Percentiles rank a stretch among this genome's conserved stretches.
These are phyloP conservation scores for Trichoderma citrinoviride DNA, from an alignment of 2,329 filamentous ascomycete species.

Conservation along the genomic window DNA sequence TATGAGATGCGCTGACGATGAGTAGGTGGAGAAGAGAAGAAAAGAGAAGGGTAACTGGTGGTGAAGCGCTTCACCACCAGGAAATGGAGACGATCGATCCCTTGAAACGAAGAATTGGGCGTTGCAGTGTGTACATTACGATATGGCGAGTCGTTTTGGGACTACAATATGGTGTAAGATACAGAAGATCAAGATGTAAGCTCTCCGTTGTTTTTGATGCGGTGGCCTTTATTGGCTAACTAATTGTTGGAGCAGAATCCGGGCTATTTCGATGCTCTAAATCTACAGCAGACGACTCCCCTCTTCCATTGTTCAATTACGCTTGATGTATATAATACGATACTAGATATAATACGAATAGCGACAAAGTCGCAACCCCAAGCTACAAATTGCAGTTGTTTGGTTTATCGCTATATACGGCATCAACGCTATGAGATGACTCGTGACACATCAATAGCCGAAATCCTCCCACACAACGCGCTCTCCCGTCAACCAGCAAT, in stretches of 20 bases:
- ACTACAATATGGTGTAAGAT: neutral
- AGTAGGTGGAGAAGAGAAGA: constrained; percentile 26
- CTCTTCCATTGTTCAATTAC: neutral
- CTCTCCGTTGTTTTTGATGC: too few relatives aligned
- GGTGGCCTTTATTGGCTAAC: neutral
- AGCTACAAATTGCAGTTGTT: too few relatives aligned
- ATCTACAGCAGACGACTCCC: neutral
- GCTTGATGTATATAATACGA: neutral
- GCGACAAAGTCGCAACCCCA: too few relatives aligned
- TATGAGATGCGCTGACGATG: neutral
- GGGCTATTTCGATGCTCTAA: neutral
- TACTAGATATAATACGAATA: neutral
- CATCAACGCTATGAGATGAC: neutral
- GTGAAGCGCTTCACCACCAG: neutral
- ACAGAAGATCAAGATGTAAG: neutral
- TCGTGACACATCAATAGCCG: constrained; percentile 45
- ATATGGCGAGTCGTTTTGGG: neutral
- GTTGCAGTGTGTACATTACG: neutral
- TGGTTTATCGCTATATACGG: too few relatives aligned
- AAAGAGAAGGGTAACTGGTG: constrained; percentile 27
- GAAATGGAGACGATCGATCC: neutral
- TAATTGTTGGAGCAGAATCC: neutral
- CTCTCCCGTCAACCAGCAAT: constrained; percentile 54
- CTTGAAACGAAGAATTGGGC: neutral
- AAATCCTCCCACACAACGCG: constrained; percentile 59